These are phyloP conservation scores for Cephaloascus albidus DNA, from an alignment of 805 yeast genomes.

Conservation along the genomic window DNA sequence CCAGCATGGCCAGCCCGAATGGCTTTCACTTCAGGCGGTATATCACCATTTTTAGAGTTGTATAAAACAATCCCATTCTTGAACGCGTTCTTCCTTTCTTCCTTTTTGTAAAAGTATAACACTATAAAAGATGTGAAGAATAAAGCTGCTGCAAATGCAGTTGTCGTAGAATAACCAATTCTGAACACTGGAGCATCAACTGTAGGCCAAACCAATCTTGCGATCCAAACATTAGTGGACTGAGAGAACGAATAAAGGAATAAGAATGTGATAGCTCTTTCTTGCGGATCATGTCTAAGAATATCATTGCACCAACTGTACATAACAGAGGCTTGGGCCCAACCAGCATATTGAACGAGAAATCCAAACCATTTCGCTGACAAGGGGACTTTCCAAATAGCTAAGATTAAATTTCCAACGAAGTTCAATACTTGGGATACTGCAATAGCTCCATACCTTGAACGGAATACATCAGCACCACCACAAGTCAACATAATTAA, in stretches of 20 bases:
- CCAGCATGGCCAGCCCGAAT: too few relatives aligned
- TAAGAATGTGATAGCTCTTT: conserved; percentile 48
- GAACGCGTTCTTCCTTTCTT: conserved; percentile 35
- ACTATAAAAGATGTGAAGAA: conserved; percentile 42
- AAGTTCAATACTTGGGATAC: conserved; percentile 46
- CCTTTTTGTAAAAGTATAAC: conserved; percentile 42
- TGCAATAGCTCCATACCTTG: conserved; percentile 46
- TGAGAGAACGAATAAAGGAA: conserved; percentile 40
- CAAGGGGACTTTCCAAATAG: conserved; percentile 49
- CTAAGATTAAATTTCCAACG: conserved; percentile 43
- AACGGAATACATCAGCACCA: conserved; percentile 43
- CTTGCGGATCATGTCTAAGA: conserved; percentile 45
- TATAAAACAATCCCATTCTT: conserved; percentile 40
- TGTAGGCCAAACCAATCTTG: conserved; percentile 41
- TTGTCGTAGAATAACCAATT: conserved; percentile 44
- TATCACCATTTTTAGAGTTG: conserved; percentile 22
- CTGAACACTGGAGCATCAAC: conserved; percentile 46
- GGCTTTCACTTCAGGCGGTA: conserved; percentile 6
- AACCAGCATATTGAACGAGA: conserved; percentile 48
- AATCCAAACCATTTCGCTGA: conserved; percentile 61
- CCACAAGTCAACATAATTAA: conserved; percentile 35
- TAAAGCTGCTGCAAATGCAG: conserved; percentile 35
- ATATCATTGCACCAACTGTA: conserved; percentile 52
- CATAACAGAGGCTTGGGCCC: conserved; percentile 55
- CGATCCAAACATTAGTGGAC: conserved; percentile 33